Evolutionary conservation across 2,329 filamentous ascomycete species (phyloP).

Genomic region (Pseudogymnoascus sp.): DNA sequence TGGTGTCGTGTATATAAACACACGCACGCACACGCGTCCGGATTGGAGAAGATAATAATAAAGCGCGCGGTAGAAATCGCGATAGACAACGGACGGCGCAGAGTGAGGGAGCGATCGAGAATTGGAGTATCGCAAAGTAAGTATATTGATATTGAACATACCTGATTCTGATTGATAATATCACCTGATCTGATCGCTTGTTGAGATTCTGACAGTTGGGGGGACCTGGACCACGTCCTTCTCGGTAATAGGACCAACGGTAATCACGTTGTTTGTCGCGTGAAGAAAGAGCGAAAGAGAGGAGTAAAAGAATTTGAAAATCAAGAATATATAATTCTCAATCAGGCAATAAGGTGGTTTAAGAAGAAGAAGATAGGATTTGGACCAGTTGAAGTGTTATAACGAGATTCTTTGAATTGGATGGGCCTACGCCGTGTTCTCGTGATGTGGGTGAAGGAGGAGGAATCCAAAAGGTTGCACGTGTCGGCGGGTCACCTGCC

Average conservation of each 20-base stretch:
- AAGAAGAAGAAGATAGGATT: not conserved
- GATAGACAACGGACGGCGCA: not conserved
- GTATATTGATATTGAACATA: not conserved
- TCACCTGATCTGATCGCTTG: constrained; percentile 5
- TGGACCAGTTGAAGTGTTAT: not conserved
- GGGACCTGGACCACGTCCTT: constrained; percentile 1
- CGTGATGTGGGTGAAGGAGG: constrained; percentile 4
- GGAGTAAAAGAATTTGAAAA: not conserved
- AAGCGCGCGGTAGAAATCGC: constrained; percentile 5
- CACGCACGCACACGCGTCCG: not conserved
- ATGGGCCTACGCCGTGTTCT: not conserved
- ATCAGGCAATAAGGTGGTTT: constrained; percentile 6
- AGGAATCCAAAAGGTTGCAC: not conserved
- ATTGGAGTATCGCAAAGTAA: not conserved
- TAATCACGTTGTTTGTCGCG: constrained; percentile 8
- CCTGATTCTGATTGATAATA: constrained; percentile 8
- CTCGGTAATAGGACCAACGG: constrained; percentile 4
- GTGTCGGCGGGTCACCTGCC: constrained; percentile 7
- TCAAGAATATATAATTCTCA: constrained; percentile 4
- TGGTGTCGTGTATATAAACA: constrained; percentile 5
- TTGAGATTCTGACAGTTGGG: constrained; percentile 5
- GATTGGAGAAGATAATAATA: constrained; percentile 5
- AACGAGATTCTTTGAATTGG: not conserved
- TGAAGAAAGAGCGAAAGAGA: not conserved
- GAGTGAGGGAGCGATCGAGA: not conserved